Base-by-base conservation (phyloP, 228 moss, liverwort and hornwort genomes). In the Sphagnum fallax region DNA sequence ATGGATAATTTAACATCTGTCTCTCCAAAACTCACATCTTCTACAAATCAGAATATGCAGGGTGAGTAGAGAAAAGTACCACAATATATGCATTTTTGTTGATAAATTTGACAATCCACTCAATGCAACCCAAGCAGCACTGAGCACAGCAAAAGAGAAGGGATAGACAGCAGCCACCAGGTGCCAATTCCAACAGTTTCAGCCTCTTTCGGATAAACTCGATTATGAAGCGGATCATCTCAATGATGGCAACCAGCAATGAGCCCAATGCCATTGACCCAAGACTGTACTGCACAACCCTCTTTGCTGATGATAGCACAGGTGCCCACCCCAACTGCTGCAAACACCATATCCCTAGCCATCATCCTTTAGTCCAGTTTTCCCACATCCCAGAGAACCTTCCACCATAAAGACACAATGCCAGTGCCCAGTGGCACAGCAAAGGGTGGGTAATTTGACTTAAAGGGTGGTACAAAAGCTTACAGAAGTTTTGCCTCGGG, bases 61-160 rank as follows among this genome's bases (percentile, higher is more conserved):
- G 32, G 32, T 32, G 32, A 32, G 32, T 32, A 32, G 32, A 32
- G 32, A 32, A 2, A 32, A 32, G 6, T 87, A 96, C 96, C 81
- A 96, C 91, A 48, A 96, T 92, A 79, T 91, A 96, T 4, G 96
- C 96, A 12, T 96, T 96, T 9, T 91, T 81, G 70, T 96, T 96
- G 69, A 96, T 92, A 72, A 96, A 96, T 70, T 96, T 93, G 70
- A 96, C 62, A 48, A 84, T 91, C 93, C 93, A 92, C 66, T 96
- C 96, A 49, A 96, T 96, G 75, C 96, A 96, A 1, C 88, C 93
- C 69, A 96, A 71, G 73, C 96, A 96, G 57, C 92, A 96, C 16
- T 88, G 89, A 11, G 75, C 83, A 73, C 96, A 96, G 53, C 96
- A 96, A 65, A 90, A 96, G 61, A 91, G 83, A 4, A 83, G 52